Evolutionary conservation across 2,329 filamentous ascomycete species (phyloP).

Genomic region (Podosphaera xanthii): DNA sequence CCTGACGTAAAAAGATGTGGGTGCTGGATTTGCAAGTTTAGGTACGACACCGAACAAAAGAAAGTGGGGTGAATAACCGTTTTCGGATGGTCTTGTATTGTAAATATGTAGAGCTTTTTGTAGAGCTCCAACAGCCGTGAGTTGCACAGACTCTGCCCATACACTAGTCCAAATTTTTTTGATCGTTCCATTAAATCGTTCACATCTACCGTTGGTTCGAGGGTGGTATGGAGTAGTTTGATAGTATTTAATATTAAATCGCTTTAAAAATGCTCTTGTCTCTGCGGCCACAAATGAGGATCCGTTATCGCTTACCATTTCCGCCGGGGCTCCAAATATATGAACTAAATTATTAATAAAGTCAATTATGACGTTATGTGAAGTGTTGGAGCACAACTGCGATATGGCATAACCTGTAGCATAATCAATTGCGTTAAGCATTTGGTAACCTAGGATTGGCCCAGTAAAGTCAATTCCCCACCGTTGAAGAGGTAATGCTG

Average conservation of each 20-base stretch:
- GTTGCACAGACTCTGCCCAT: no score
- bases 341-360: background rate
- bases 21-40: background rate
- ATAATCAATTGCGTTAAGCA: background rate
- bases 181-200: background rate
- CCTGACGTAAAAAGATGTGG: background rate
- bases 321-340: background rate
- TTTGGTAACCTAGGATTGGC: background rate
- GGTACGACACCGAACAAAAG: background rate
- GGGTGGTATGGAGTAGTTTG: background rate
- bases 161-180: background rate
- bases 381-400: background rate
- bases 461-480: slow-evolving; percentile 1
- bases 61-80: background rate
- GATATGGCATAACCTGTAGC: background rate
- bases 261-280: background rate
- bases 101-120: background rate
- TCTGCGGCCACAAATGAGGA: background rate
- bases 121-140: background rate
- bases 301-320: background rate
- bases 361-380: background rate
- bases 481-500: background rate
- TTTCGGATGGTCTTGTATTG: background rate
- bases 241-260: background rate
- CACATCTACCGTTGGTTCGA: background rate